phyloP scores from a whole-genome alignment of 257 asterid genomes.

The Primulina huaijiensis region DNA sequence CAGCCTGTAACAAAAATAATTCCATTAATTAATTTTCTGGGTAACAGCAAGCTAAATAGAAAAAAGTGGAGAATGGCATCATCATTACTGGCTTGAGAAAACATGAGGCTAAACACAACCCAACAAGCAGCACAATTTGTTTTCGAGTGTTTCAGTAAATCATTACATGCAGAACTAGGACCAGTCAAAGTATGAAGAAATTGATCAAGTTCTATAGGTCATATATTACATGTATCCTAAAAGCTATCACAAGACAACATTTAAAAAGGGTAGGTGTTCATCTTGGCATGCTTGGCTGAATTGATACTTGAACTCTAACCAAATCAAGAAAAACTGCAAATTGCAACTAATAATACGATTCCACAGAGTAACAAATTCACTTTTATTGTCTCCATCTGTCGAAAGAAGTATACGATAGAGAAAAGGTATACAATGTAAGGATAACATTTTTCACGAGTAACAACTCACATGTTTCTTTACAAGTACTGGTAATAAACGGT shows the following conservation, averaged over 20 bases:
- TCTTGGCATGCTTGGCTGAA: neutral
- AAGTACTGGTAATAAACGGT: constrained; percentile 77
- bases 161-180: constrained; percentile 9
- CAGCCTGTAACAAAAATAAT: constrained; percentile 60
- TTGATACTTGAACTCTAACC: constrained; percentile 13
- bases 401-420: constrained; percentile 8
- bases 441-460: neutral
- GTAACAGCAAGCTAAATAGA: neutral
- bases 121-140: neutral
- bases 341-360: constrained; percentile 6
- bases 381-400: constrained; percentile 12
- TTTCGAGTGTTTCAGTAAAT: constrained; percentile 13
- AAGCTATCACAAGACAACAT: constrained; percentile 16
- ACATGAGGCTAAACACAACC: constrained; percentile 13
- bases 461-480: constrained; percentile 71
- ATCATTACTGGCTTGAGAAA: constrained; percentile 18
- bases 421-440: neutral
- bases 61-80: constrained; percentile 17
- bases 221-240: neutral
- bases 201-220: neutral
- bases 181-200: constrained; percentile 23
- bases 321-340: constrained; percentile 16
- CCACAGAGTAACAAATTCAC: constrained; percentile 4
- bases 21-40: constrained; percentile 4
- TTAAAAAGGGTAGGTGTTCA: neutral